phyloP scores from a whole-genome alignment of 1,284 basidiomycete species.

The Fistulinella staudtii region DNA sequence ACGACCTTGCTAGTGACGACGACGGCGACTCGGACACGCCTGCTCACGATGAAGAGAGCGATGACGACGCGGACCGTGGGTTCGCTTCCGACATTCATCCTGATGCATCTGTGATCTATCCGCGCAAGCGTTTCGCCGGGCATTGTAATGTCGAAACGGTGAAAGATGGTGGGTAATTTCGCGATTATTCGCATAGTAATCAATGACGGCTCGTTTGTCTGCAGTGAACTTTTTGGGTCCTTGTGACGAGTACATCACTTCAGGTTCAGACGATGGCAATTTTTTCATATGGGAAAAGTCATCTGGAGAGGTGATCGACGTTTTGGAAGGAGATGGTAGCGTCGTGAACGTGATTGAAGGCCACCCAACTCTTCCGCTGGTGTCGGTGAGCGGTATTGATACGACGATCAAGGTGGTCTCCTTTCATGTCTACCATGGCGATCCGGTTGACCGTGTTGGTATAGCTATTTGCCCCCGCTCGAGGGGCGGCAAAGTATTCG shows the following conservation, averaged over 20 bases:
- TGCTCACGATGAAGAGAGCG: conserved; percentile 30
- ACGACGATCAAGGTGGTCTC: conserved; percentile 75
- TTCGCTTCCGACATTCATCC: conserved; percentile 32
- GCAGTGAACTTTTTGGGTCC: conserved; percentile 85
- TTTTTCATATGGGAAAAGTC: conserved; percentile 83
- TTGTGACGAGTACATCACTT: conserved; percentile 72
- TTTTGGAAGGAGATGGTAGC: conserved; percentile 78
- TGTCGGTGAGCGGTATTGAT: conserved; percentile 90
- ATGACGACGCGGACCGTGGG: conserved; percentile 29
- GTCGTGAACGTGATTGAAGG: conserved; percentile 88
- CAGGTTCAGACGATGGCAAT: conserved; percentile 89
- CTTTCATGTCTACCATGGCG: not conserved
- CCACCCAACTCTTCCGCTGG: conserved; percentile 75
- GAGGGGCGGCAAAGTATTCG: conserved; percentile 47
- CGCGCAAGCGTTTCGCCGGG: conserved; percentile 66
- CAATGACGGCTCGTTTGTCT: not conserved
- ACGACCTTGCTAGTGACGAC: conserved; percentile 17
- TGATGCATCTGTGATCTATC: conserved; percentile 60
- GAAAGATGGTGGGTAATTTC: conserved; percentile 74
- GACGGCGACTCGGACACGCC: conserved; percentile 17
- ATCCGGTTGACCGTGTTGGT: conserved; percentile 3
- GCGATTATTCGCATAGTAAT: not conserved
- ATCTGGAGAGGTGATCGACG: conserved; percentile 61
- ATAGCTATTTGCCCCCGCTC: conserved; percentile 69
- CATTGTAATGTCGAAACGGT: conserved; percentile 83